Evolutionary conservation across 768 basidiomycete genomes (phyloP).

Genomic region (Macrolepiota fuliginosa): DNA sequence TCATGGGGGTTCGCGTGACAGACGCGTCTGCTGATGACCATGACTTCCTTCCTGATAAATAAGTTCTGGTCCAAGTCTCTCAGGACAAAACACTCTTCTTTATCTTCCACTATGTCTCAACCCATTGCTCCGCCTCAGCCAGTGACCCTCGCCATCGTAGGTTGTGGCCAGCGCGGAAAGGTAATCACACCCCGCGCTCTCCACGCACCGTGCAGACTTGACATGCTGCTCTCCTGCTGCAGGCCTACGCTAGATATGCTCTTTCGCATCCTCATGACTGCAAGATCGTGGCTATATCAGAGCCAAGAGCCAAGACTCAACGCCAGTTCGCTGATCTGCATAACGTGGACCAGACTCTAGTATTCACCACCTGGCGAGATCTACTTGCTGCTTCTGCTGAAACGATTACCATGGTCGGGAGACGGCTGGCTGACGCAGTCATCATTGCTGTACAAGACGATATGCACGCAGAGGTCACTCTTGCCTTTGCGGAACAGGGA

Average conservation of each 20-base stretch:
- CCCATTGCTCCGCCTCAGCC: conserved; percentile 26
- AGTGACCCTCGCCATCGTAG: conserved; percentile 74
- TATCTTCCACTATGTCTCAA: conserved; percentile 4
- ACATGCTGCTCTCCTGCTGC: not conserved
- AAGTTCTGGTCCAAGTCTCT: conserved; percentile 32
- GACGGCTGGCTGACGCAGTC: conserved; percentile 78
- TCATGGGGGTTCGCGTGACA: conserved; percentile 38
- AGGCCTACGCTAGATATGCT: conserved; percentile 69
- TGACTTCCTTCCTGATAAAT: conserved; percentile 32
- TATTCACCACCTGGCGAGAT: conserved; percentile 71
- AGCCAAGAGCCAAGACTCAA: conserved; percentile 71
- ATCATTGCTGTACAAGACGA: conserved; percentile 79
- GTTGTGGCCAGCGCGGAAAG: conserved; percentile 81
- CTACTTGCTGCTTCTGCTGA: conserved; percentile 67
- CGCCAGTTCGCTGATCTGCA: conserved; percentile 54
- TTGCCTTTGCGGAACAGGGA: conserved; percentile 75
- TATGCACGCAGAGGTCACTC: conserved; percentile 72
- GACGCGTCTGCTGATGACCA: conserved; percentile 4
- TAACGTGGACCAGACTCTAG: conserved; percentile 61
- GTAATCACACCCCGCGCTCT: conserved; percentile 30
- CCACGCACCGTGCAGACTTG: not conserved
- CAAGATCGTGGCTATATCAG: conserved; percentile 83
- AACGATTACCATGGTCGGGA: conserved; percentile 59
- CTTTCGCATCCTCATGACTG: conserved; percentile 56
- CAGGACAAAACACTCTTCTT: conserved; percentile 22